phyloP scores from a whole-genome alignment of 169 alveolate genomes.

The Plasmodium sp. region DNA sequence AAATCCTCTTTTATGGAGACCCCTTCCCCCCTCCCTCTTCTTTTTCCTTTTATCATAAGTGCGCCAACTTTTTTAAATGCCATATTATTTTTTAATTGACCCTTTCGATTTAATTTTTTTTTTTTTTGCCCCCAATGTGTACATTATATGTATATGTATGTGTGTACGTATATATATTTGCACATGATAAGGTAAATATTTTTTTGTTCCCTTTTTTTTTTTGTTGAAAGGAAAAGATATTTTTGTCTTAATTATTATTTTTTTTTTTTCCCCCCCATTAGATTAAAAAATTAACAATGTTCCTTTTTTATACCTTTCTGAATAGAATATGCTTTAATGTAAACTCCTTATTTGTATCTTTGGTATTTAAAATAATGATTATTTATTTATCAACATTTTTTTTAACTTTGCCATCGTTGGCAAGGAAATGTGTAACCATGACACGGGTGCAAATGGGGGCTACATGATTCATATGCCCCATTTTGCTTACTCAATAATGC shows the following conservation, averaged over 20 bases:
- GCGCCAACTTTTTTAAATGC: not conserved
- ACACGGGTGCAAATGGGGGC: not conserved
- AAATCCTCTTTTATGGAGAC: not conserved
- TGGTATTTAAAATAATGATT: constrained; percentile 20
- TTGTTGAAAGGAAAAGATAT: constrained; percentile 9
- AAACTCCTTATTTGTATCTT: constrained; percentile 31
- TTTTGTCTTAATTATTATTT: constrained; percentile 2
- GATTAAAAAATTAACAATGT: constrained; percentile 23
- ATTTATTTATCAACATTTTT: constrained; percentile 15
- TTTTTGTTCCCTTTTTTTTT: constrained; percentile 6
- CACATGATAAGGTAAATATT: not conserved
- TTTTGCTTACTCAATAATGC: not conserved
- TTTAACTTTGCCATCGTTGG: not conserved
- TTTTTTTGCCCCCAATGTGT: not conserved
- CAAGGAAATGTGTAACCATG: not conserved
- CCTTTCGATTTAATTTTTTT: not conserved
- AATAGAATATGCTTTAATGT: constrained; percentile 38
- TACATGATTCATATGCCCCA: not conserved
- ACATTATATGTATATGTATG: not conserved
- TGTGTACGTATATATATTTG: not conserved
- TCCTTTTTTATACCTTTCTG: not conserved
- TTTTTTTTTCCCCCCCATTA: constrained; percentile 21
- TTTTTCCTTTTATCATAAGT: not conserved
- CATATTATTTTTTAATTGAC: constrained; percentile 9
- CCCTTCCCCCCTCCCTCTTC: not conserved